Evolutionary conservation across 441 rosid genomes (phyloP).

Genomic region (Erodium trifolium): DNA sequence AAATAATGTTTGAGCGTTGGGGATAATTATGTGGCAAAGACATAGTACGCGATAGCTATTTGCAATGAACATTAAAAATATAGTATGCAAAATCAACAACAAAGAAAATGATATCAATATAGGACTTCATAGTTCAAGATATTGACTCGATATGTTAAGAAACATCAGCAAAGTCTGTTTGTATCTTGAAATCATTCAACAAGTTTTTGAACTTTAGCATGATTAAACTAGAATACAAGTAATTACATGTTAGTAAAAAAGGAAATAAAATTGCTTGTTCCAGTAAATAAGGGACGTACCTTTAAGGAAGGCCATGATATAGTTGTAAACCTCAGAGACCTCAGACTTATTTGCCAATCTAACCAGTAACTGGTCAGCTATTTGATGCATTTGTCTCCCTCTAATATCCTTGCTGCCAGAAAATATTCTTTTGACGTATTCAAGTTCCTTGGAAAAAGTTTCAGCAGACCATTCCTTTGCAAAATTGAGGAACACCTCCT

Average conservation of each 20-base stretch:
- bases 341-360: slow-evolving; percentile 56
- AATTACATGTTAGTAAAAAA: background rate
- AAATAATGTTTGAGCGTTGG: no score
- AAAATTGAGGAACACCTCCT: slow-evolving; percentile 83
- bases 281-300: slow-evolving; percentile 36
- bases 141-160: background rate
- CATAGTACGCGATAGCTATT: no score
- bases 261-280: background rate
- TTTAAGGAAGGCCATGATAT: slow-evolving; percentile 52
- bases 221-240: background rate
- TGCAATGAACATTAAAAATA: no score
- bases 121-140: background rate
- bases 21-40: no score
- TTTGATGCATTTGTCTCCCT: slow-evolving; percentile 71
- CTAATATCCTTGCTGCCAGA: slow-evolving; percentile 69
- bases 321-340: slow-evolving; percentile 53
- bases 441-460: slow-evolving; percentile 68
- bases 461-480: slow-evolving; percentile 73
- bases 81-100: background rate
- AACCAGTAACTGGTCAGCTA: slow-evolving; percentile 54
- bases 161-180: background rate
- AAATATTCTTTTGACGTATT: slow-evolving; percentile 82
- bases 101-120: background rate
- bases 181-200: background rate
- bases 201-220: background rate